phyloP scores from a whole-genome alignment of 164 flowering plant species.

The Nymphaea colorata region DNA sequence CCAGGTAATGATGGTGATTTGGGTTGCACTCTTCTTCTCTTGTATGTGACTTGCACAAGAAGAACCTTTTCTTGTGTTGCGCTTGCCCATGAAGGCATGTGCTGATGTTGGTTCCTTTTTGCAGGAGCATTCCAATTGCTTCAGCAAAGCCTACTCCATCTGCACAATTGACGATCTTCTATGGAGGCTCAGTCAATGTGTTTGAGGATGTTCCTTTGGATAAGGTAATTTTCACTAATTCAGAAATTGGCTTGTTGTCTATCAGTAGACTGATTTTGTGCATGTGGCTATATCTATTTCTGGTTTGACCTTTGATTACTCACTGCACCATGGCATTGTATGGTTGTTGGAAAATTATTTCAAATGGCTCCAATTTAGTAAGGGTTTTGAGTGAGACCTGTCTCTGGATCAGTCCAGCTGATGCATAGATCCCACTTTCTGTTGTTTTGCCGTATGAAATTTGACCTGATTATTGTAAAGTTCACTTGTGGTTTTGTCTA shows the following conservation, averaged over 20 bases:
- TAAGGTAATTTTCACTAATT: constrained; percentile 32
- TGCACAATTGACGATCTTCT: constrained; percentile 72
- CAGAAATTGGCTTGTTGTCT: background rate
- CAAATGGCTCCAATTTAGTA: background rate
- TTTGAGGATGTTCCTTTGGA: constrained; percentile 70
- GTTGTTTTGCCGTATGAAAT: background rate
- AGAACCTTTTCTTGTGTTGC: too few species aligned
- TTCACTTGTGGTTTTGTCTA: background rate
- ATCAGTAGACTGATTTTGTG: too few species aligned
- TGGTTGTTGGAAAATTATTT: background rate
- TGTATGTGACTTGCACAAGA: background rate
- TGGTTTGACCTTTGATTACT: background rate
- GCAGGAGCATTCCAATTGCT: constrained; percentile 20
- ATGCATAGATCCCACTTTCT: background rate
- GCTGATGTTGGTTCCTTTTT: background rate
- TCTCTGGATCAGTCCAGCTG: background rate
- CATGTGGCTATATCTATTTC: background rate
- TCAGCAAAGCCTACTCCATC: constrained; percentile 25
- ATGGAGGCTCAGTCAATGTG: constrained; percentile 65
- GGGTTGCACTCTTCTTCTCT: background rate
- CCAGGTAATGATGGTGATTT: constrained; percentile 24
- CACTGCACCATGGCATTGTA: background rate
- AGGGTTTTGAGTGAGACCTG: background rate
- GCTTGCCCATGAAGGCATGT: background rate
- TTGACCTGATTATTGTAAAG: background rate